Percentiles rank a stretch among this genome's conserved stretches.
Conservation (phyloP, 768 basidiomycete species). For the Boletus rubroflammeus region DNA sequence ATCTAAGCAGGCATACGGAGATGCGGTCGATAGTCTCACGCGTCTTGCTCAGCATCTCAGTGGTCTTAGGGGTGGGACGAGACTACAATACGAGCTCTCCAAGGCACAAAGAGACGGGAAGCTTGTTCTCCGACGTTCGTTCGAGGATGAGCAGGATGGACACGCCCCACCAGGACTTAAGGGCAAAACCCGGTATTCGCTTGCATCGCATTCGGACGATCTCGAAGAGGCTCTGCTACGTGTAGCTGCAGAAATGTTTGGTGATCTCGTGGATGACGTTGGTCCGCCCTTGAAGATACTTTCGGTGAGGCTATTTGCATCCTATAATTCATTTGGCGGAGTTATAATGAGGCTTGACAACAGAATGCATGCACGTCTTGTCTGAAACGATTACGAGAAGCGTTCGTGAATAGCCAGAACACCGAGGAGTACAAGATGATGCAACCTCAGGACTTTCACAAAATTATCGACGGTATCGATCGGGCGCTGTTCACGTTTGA, state of each 20-base stretch:
- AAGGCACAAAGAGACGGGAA: conserved; percentile 52
- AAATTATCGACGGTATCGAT: conserved; percentile 63
- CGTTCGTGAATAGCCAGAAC: conserved; percentile 49
- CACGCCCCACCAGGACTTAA: conserved; percentile 13
- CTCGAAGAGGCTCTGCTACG: conserved; percentile 35
- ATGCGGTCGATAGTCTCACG: conserved; percentile 82
- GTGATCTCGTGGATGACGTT: conserved; percentile 74
- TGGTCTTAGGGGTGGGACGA: conserved; percentile 80
- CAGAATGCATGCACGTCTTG: conserved; percentile 61
- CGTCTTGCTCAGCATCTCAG: conserved; percentile 92
- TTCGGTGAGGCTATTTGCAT: conserved; percentile 47
- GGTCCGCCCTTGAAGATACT: conserved; percentile 73
- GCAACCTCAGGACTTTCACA: conserved; percentile 57
- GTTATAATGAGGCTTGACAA: neutral
- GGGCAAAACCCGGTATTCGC: conserved; percentile 26
- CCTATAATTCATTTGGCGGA: neutral
- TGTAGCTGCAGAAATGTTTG: conserved; percentile 71
- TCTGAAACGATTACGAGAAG: conserved; percentile 60
- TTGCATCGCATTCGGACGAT: conserved; percentile 40
- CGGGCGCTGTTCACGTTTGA: conserved; percentile 71
- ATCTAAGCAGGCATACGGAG: conserved; percentile 66
- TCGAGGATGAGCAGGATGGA: conserved; percentile 14
- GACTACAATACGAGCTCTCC: conserved; percentile 79
- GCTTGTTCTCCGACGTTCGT: conserved; percentile 30
- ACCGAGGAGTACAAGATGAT: conserved; percentile 33